phyloP scores from a whole-genome alignment of 2,329 filamentous ascomycete genomes.

The Aspergillus quadricinctus region DNA sequence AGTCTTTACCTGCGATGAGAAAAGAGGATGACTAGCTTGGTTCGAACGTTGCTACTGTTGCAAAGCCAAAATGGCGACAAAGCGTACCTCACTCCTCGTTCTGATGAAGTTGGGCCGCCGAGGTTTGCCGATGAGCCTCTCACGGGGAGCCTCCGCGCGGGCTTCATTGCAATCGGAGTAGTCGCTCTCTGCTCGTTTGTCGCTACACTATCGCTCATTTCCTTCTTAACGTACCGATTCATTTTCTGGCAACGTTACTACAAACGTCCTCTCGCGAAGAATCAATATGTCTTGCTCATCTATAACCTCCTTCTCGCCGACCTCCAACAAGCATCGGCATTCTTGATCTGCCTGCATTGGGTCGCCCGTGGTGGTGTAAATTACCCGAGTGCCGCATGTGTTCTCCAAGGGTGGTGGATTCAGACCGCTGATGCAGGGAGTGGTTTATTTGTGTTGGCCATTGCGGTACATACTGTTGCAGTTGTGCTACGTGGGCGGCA shows the following conservation, averaged over 20 bases:
- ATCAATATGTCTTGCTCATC: slow-evolving; percentile 51
- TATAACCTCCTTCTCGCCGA: slow-evolving; percentile 51
- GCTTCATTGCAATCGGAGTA: slow-evolving; percentile 45
- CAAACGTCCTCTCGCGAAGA: slow-evolving; percentile 46
- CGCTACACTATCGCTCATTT: slow-evolving; percentile 28
- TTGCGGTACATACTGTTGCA: slow-evolving; percentile 50
- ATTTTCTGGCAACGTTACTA: slow-evolving; percentile 48
- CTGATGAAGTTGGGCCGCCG: background rate
- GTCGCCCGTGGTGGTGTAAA: slow-evolving; percentile 38
- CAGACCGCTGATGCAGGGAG: slow-evolving; percentile 49
- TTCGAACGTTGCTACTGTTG: background rate
- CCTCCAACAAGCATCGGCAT: slow-evolving; percentile 47
- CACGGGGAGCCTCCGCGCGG: slow-evolving; percentile 29
- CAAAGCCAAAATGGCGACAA: background rate
- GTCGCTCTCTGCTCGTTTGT: slow-evolving; percentile 42
- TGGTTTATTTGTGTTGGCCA: slow-evolving; percentile 49
- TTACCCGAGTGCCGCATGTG: slow-evolving; percentile 43
- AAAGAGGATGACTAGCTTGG: background rate
- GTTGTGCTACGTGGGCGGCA: slow-evolving; percentile 47
- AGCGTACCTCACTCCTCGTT: background rate
- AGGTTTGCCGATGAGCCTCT: slow-evolving; percentile 7
- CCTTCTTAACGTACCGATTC: slow-evolving; percentile 47
- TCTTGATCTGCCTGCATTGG: slow-evolving; percentile 45
- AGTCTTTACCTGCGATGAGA: background rate
- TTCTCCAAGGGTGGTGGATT: slow-evolving; percentile 49